phyloP scores from a whole-genome alignment of 495 filamentous ascomycete genomes.

The Tuber magnatum region DNA sequence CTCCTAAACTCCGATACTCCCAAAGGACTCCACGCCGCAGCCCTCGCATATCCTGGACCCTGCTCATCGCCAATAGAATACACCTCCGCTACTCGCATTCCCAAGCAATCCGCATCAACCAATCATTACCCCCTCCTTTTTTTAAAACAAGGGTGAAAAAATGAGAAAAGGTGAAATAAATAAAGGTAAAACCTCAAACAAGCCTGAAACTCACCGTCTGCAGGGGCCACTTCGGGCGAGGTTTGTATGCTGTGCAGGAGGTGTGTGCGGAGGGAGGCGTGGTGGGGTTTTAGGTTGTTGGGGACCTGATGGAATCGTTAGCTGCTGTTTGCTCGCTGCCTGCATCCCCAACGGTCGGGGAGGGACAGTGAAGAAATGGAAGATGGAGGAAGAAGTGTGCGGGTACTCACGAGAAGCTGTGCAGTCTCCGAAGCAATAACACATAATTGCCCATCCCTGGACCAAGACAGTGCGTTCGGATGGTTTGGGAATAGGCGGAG shows the following conservation, averaged over 20 bases:
- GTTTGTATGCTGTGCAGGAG: slow-evolving; percentile 1
- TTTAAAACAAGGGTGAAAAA: not conserved
- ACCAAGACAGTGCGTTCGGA: slow-evolving; percentile 54
- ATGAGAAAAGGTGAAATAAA: not conserved
- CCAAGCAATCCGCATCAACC: not conserved
- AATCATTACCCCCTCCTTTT: slow-evolving; percentile 2
- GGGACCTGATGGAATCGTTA: slow-evolving; percentile 8
- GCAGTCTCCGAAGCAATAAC: slow-evolving; percentile 55
- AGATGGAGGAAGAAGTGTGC: not conserved
- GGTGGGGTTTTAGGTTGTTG: slow-evolving; percentile 6
- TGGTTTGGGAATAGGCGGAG: slow-evolving; percentile 44
- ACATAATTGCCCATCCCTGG: slow-evolving; percentile 56
- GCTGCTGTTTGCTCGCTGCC: slow-evolving; percentile 1
- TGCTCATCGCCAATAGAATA: slow-evolving; percentile 59
- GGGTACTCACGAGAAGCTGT: slow-evolving; percentile 48
- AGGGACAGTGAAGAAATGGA: not conserved
- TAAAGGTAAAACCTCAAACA: slow-evolving; percentile 3
- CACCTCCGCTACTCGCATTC: slow-evolving; percentile 21
- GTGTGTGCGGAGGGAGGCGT: not conserved
- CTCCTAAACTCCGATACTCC: slow-evolving; percentile 54
- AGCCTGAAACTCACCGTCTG: slow-evolving; percentile 3
- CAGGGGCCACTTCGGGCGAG: not conserved
- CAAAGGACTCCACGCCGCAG: slow-evolving; percentile 55
- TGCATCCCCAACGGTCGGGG: slow-evolving; percentile 9
- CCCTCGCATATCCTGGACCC: slow-evolving; percentile 49